Percentiles rank a stretch among this genome's conserved stretches.
phyloP scores from a whole-genome alignment of 2,329 filamentous ascomycete genomes.

The Colletotrichum musicola region DNA sequence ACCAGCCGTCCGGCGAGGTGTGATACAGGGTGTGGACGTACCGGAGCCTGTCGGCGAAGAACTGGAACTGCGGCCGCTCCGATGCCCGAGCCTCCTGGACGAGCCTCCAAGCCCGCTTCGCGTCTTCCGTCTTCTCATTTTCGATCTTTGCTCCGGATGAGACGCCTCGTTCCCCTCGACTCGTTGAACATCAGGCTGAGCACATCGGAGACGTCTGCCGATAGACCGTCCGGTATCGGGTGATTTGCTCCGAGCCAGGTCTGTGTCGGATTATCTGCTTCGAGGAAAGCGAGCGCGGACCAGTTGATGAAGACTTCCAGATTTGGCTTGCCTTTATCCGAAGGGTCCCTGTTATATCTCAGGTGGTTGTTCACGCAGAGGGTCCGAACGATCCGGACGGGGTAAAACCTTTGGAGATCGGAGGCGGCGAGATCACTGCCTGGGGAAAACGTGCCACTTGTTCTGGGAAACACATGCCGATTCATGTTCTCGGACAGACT shows the following conservation, averaged over 20 bases:
- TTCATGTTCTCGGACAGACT: neutral
- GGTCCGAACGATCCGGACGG: neutral
- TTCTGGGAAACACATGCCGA: neutral
- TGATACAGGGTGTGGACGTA: neutral
- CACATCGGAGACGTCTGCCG: too few species aligned
- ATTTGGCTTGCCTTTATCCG: neutral
- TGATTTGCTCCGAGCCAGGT: too few species aligned
- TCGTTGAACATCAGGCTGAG: too few species aligned
- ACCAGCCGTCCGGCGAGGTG: neutral
- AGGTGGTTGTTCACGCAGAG: neutral
- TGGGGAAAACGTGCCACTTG: neutral
- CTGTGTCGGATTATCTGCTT: neutral
- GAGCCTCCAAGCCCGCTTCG: neutral
- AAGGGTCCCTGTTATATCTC: neutral
- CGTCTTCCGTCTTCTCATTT: too few species aligned
- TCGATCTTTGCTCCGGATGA: too few species aligned
- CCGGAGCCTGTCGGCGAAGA: neutral
- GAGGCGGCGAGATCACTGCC: neutral
- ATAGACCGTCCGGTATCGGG: too few species aligned
- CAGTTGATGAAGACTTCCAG: neutral
- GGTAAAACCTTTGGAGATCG: neutral
- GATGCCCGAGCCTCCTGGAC: neutral
- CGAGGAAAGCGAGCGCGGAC: neutral
- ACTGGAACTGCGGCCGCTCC: neutral
- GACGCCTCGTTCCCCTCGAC: too few species aligned